Percentiles rank a stretch among this genome's conserved stretches.
Evolutionary conservation across 2,329 filamentous ascomycete genomes (phyloP).

Genomic region (Neodidymelliopsis sp.): DNA sequence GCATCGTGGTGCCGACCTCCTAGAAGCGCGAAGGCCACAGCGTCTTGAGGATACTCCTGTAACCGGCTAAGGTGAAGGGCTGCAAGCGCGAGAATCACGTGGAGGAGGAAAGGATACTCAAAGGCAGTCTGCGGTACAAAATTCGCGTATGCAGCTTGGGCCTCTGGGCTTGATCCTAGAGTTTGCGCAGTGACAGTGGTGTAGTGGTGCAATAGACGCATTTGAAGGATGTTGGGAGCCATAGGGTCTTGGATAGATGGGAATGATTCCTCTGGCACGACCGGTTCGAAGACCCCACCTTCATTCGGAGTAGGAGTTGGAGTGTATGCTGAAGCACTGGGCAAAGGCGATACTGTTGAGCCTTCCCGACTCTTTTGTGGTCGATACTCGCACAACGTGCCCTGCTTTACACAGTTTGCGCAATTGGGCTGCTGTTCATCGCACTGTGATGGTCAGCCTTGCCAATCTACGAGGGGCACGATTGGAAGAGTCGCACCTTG

Average conservation of each 20-base stretch:
- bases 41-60: conserved; percentile 21
- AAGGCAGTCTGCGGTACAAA: conserved; percentile 48
- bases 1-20: conserved; percentile 33
- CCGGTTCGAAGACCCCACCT: conserved; percentile 11
- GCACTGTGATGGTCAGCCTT: conserved; percentile 33
- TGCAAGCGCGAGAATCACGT: conserved; percentile 54
- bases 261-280: neutral
- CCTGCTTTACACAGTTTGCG: conserved; percentile 42
- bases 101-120: conserved; percentile 54
- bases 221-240: conserved; percentile 31
- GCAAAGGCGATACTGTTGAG: conserved; percentile 25
- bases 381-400: conserved; percentile 38
- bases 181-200: conserved; percentile 37
- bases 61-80: conserved; percentile 54
- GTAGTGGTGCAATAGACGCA: conserved; percentile 45
- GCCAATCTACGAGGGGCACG: neutral
- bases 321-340: conserved; percentile 11
- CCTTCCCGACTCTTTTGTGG: conserved; percentile 22
- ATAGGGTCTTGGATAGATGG: conserved; percentile 1
- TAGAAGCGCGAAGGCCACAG: conserved; percentile 24
- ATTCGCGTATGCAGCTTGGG: conserved; percentile 28
- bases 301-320: conserved; percentile 29
- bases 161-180: conserved; percentile 25
- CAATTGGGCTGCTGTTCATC: conserved; percentile 43
- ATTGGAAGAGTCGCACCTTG: conserved; percentile 28